Percentiles rank a stretch among this genome's conserved stretches.
Conservation (phyloP, 768 basidiomycete species). For the Boletus subcaerulescens region DNA sequence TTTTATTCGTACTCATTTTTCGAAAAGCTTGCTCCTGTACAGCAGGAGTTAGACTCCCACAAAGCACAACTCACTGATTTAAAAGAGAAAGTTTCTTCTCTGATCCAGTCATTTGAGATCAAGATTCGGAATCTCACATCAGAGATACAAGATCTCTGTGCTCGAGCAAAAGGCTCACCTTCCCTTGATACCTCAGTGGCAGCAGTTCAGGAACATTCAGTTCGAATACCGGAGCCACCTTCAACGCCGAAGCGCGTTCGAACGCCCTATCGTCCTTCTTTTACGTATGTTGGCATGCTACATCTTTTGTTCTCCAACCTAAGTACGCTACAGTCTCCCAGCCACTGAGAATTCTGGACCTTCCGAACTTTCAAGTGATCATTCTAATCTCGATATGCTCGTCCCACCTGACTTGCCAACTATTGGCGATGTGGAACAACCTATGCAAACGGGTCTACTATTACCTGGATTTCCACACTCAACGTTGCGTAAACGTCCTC, state of each 20-base stretch:
- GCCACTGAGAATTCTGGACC: constrained; percentile 15
- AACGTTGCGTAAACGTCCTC: constrained; percentile 63
- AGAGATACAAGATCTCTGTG: constrained; percentile 35
- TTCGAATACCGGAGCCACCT: constrained; percentile 30
- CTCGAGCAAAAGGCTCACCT: constrained; percentile 12
- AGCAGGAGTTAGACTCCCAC: constrained; percentile 47
- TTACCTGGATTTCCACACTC: constrained; percentile 42
- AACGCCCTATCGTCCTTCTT: constrained; percentile 26
- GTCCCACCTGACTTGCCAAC: constrained; percentile 9
- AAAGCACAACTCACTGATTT: constrained; percentile 42
- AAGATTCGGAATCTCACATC: constrained; percentile 36
- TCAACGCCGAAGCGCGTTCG: constrained; percentile 34
- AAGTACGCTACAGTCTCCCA: constrained; percentile 19
- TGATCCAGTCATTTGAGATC: constrained; percentile 33
- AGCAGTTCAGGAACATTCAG: constrained; percentile 10
- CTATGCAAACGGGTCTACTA: constrained; percentile 15
- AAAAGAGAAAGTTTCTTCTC: constrained; percentile 28
- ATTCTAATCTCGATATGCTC: constrained; percentile 16
- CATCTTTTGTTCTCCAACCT: constrained; percentile 5
- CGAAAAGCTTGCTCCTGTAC: constrained; percentile 48
- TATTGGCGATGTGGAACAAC: constrained; percentile 8
- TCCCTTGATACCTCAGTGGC: constrained; percentile 8
- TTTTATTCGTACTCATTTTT: constrained; percentile 1
- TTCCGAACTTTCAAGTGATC: constrained; percentile 21
- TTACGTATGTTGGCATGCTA: constrained; percentile 20